Conservation (phyloP, 805 yeast genomes). For the Candida peoriensis region DNA sequence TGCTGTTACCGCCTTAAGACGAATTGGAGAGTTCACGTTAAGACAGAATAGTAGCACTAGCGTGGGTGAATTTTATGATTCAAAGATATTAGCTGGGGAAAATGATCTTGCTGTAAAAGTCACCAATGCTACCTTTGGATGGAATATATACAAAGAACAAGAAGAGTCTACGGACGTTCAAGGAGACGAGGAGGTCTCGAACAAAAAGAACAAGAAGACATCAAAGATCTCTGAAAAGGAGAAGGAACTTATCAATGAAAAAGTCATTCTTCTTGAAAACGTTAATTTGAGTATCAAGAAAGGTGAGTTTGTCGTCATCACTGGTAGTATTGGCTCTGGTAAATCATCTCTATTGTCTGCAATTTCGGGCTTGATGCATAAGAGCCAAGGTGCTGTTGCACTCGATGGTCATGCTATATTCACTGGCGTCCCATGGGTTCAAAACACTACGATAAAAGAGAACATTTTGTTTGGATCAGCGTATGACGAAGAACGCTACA, state of each 20-base stretch:
- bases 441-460: slow-evolving; percentile 69
- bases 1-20: slow-evolving; percentile 53
- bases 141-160: slow-evolving; percentile 42
- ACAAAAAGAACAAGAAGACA: neutral
- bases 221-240: neutral
- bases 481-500: slow-evolving; percentile 45
- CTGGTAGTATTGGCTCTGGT: slow-evolving; percentile 82
- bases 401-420: slow-evolving; percentile 46
- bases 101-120: slow-evolving; percentile 42
- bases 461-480: slow-evolving; percentile 65
- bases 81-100: too few relatives aligned
- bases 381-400: slow-evolving; percentile 37
- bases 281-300: slow-evolving; percentile 48
- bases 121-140: slow-evolving; percentile 50
- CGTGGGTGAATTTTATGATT: too few relatives aligned
- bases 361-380: slow-evolving; percentile 65
- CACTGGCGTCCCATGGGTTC: slow-evolving; percentile 75
- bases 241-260: slow-evolving; percentile 5
- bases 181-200: neutral
- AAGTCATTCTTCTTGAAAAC: slow-evolving; percentile 27
- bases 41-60: too few relatives aligned
- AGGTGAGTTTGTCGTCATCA: slow-evolving; percentile 69
- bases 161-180: neutral
- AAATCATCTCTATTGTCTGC: slow-evolving; percentile 69
- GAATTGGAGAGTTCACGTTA: slow-evolving; percentile 49